Evolutionary conservation across 331 rosid genomes (phyloP).

Genomic region (Acacia pycnantha): DNA sequence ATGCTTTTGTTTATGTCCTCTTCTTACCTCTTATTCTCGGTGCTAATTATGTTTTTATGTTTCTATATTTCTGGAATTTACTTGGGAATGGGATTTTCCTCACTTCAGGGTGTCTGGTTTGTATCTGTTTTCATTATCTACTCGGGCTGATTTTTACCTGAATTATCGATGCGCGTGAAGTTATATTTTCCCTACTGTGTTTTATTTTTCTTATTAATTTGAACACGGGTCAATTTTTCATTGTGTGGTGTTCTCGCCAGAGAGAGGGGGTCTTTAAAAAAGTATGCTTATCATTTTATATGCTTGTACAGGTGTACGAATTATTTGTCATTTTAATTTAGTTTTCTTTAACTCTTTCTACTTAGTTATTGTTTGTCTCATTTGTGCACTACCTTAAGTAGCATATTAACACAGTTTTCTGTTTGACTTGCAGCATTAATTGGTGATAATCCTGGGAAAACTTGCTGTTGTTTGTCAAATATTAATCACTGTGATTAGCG

Average conservation of each 20-base stretch:
- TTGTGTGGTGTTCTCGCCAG: background rate
- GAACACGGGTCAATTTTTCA: background rate
- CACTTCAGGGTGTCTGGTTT: background rate
- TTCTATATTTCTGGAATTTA: background rate
- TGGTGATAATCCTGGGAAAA: constrained; percentile 2
- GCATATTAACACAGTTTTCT: background rate
- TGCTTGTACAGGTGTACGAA: background rate
- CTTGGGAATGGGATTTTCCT: background rate
- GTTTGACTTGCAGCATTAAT: constrained; percentile 14
- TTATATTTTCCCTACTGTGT: background rate
- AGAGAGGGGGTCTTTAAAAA: background rate
- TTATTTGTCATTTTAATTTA: background rate
- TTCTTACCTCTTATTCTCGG: background rate
- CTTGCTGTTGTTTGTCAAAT: constrained; percentile 10
- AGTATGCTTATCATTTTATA: background rate
- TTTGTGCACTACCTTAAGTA: background rate
- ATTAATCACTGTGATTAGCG: background rate
- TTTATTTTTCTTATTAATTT: background rate
- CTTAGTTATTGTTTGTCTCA: background rate
- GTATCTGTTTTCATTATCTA: background rate
- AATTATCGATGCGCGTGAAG: background rate
- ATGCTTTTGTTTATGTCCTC: background rate
- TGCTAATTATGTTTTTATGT: background rate
- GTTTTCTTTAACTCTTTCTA: background rate
- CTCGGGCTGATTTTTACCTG: background rate